phyloP scores from a whole-genome alignment of 495 filamentous ascomycete genomes.

The Podospora pseudocomata region DNA sequence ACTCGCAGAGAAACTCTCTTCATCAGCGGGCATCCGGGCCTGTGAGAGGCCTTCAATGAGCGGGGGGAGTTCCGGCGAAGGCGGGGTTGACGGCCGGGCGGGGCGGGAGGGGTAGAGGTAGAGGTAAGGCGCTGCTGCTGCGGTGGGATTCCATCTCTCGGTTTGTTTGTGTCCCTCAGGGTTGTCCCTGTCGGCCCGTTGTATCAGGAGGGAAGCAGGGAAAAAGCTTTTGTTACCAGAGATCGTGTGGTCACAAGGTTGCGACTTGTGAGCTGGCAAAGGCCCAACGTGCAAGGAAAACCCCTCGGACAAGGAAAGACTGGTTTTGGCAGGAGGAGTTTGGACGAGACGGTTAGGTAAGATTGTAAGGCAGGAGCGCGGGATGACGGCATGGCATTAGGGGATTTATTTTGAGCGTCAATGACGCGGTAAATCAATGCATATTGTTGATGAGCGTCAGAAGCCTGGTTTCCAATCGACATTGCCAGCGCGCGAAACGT shows the following conservation, averaged over 20 bases:
- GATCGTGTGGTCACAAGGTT: not conserved
- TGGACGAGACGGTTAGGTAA: not conserved
- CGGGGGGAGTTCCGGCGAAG: not conserved
- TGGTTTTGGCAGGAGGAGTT: not conserved
- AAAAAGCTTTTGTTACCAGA: not conserved
- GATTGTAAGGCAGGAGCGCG: not conserved
- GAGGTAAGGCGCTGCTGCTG: too few species aligned
- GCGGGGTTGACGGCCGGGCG: not conserved
- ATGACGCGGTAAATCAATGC: not conserved
- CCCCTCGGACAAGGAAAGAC: not conserved
- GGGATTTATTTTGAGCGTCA: not conserved
- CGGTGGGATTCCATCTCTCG: too few species aligned
- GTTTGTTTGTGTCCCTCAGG: too few species aligned
- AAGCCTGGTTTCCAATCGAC: not conserved
- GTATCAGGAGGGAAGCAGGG: not conserved
- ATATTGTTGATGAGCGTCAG: not conserved
- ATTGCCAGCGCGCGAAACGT: not conserved
- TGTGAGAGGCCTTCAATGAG: not conserved
- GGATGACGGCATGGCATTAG: not conserved
- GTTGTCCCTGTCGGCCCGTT: not conserved
- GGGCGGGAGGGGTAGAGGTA: not conserved
- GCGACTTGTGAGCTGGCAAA: not conserved
- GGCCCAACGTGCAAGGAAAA: not conserved
- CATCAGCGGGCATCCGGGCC: not conserved
- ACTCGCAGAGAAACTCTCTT: not conserved